Evolutionary conservation across 2,329 filamentous ascomycete genomes (phyloP), one percentile per base, ranked within the genome.

Genomic region (Colletotrichum lindemuthianum): DNA sequence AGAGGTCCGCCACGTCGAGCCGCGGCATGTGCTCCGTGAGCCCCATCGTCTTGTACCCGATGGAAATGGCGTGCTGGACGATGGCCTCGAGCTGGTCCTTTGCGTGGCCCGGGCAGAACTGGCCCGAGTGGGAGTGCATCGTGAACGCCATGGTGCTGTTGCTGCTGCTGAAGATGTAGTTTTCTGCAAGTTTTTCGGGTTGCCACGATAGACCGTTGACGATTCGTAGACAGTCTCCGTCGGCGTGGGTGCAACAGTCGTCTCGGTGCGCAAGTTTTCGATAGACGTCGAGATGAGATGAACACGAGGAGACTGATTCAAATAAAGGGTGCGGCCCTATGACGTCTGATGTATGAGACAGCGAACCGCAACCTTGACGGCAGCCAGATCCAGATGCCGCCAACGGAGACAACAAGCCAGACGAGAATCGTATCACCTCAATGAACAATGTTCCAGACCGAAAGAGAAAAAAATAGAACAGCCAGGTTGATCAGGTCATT

Each of bases 21-120:
- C 95, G 90, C 8, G 95, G 93, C 88, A 99, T 98, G 78, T 99
- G 96, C 79, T 99, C 96, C 1, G 94, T 97, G 63, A 99, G 79
- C 24, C 91, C 93, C 74, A 97, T 93, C 16, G 91, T 91, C 67
- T 88, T 87, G 85, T 96, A 96, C 47, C 91, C 90, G 66, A 90
- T 84, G 51, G 84, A 78, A 70, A 98, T 92, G 69, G 95, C 95
- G 11, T 89, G 86, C 73, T 89, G 86, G 70, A 98, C 82, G 52
- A 98, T 87, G 69, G 93, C 89, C 76, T 98, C 95, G 9, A 99
- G 86, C 16, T 88, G 85, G 75, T 97, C 88, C 74, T 90, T 88
- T 54, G 96, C 96, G 81, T 99, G 96, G 70, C 90, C 88, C 9
- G 90, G 90, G 81, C 96, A 99, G 82, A 99, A 99, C 76, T 99